Percentiles rank a stretch among this genome's conserved stretches.
Evolutionary conservation across 106 monocot species (phyloP).

Genomic region (Dendrobium officinale): DNA sequence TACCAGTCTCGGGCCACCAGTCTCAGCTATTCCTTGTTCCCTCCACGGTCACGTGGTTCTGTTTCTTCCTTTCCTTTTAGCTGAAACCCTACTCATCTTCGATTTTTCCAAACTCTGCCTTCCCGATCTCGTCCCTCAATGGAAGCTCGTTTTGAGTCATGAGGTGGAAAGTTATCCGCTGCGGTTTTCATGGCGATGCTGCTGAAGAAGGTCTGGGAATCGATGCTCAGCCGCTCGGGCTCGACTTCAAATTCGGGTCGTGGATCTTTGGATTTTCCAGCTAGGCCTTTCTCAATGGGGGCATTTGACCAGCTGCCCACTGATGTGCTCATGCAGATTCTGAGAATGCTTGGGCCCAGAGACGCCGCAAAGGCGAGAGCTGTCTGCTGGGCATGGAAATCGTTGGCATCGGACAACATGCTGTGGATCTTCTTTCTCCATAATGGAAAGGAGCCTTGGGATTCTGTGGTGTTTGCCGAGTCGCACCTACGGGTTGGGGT

Average conservation of each 20-base stretch:
- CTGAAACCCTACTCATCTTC: not conserved
- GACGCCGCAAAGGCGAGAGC: slow-evolving; percentile 42
- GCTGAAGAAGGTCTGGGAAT: slow-evolving; percentile 49
- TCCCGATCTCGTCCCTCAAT: not conserved
- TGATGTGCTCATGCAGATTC: slow-evolving; percentile 66
- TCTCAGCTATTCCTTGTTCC: too few relatives aligned
- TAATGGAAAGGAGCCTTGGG: slow-evolving; percentile 61
- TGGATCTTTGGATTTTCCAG: not conserved
- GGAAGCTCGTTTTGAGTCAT: not conserved
- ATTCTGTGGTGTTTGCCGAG: slow-evolving; percentile 70
- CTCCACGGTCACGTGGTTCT: too few relatives aligned
- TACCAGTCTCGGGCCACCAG: too few relatives aligned
- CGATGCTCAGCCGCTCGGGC: slow-evolving; percentile 32
- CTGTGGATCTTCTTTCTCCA: slow-evolving; percentile 78
- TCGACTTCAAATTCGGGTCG: slow-evolving; percentile 15
- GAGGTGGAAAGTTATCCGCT: not conserved
- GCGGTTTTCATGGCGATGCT: slow-evolving; percentile 32
- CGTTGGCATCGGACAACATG: slow-evolving; percentile 56
- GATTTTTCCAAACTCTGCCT: too few relatives aligned
- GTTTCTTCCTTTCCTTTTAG: too few relatives aligned
- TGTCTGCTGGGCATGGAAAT: slow-evolving; percentile 58
- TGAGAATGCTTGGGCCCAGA: slow-evolving; percentile 46
- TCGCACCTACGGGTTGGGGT: slow-evolving; percentile 47
- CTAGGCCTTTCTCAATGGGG: slow-evolving; percentile 27
- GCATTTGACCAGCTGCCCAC: slow-evolving; percentile 51